Percentiles rank a stretch among this genome's conserved stretches.
These are phyloP conservation scores for Leccinum barrowsii DNA, from an alignment of 768 basidiomycete genomes.

Conservation along the genomic window DNA sequence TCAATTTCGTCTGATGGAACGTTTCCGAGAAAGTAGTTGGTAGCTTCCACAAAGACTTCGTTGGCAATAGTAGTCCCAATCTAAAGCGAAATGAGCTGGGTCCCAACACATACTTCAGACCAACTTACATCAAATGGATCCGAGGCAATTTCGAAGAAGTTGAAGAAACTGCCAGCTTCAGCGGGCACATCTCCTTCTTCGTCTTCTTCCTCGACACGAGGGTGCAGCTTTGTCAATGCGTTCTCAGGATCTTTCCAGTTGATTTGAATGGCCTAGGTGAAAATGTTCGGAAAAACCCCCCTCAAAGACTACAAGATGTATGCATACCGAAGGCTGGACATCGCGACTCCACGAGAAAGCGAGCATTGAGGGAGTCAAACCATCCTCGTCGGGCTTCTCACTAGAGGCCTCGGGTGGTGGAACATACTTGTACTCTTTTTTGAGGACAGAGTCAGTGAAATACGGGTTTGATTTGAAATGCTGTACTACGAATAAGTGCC, in stretches of 20 bases:
- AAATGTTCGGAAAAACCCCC: not conserved
- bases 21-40: conserved; percentile 77
- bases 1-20: conserved; percentile 57
- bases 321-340: conserved; percentile 60
- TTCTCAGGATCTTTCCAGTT: conserved; percentile 79
- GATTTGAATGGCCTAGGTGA: conserved; percentile 57
- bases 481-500: conserved; percentile 35
- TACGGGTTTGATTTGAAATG: conserved; percentile 85
- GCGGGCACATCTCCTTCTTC: conserved; percentile 55
- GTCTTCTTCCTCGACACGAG: conserved; percentile 53
- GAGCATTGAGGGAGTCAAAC: conserved; percentile 74
- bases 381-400: conserved; percentile 66
- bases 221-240: conserved; percentile 76
- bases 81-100: conserved; percentile 36
- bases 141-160: conserved; percentile 67
- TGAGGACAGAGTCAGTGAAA: conserved; percentile 71
- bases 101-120: not conserved
- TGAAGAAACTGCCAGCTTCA: conserved; percentile 84
- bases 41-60: conserved; percentile 77
- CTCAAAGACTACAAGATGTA: not conserved
- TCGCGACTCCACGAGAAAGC: conserved; percentile 80
- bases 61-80: conserved; percentile 68
- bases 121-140: conserved; percentile 67
- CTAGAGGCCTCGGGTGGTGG: conserved; percentile 49
- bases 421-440: conserved; percentile 77